Evolutionary conservation across 2,329 filamentous ascomycete species (phyloP).

Genomic region (Fusarium udum): DNA sequence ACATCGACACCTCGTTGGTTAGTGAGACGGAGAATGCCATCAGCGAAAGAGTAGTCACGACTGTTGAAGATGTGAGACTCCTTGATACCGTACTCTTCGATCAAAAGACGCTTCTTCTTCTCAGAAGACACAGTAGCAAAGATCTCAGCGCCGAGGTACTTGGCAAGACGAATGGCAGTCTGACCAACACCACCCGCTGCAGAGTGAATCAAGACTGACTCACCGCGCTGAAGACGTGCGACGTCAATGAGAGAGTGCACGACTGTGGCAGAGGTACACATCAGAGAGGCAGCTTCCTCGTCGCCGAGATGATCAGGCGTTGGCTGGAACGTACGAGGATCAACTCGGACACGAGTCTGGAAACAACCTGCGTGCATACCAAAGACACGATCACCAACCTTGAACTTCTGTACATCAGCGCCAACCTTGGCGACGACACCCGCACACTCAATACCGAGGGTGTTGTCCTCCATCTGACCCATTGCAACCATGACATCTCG

Average conservation of each 20-base stretch:
- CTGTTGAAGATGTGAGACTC: neutral
- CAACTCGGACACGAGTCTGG: neutral
- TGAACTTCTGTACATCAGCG: neutral
- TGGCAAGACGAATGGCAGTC: neutral
- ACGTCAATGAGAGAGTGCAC: neutral
- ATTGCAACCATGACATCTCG: neutral
- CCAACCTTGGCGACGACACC: neutral
- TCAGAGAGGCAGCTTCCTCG: neutral
- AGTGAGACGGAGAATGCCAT: neutral
- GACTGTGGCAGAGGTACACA: neutral
- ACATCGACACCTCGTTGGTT: constrained; percentile 46
- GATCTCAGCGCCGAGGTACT: neutral
- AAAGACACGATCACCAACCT: neutral
- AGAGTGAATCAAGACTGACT: neutral
- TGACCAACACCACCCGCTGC: neutral
- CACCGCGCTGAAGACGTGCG: neutral
- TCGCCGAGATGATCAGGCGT: neutral
- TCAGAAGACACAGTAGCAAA: neutral
- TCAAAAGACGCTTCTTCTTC: neutral
- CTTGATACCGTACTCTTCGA: neutral
- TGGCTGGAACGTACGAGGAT: neutral
- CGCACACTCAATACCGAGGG: neutral
- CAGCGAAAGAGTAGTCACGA: neutral
- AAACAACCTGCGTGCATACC: neutral
- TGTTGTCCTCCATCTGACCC: neutral